Evolutionary conservation across 257 asterid species (phyloP).

Genomic region (Cruciata laevipes): DNA sequence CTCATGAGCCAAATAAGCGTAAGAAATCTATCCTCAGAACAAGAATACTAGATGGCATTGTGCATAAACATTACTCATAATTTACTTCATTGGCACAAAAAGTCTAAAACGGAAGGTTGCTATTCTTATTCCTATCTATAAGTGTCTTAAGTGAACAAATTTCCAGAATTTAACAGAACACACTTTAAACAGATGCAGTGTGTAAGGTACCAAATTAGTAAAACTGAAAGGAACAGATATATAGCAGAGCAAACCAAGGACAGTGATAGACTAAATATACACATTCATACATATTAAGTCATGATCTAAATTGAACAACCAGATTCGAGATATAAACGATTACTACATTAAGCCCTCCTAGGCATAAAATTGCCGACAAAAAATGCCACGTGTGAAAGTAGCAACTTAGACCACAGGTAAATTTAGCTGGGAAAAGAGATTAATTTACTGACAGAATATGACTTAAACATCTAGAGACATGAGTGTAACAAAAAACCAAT

Average conservation of each 20-base stretch:
- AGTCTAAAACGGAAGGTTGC: background rate
- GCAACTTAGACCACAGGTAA: conserved; percentile 2
- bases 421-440: background rate
- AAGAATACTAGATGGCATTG: background rate
- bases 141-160: conserved; percentile 1
- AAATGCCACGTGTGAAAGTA: background rate
- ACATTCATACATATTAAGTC: background rate
- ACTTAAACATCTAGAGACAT: background rate
- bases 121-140: background rate
- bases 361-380: background rate
- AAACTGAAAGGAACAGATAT: background rate
- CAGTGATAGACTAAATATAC: background rate
- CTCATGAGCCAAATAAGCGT: background rate
- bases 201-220: background rate
- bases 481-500: background rate
- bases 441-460: background rate
- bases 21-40: background rate
- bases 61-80: background rate
- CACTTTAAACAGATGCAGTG: background rate
- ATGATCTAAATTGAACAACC: background rate
- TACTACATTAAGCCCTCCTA: background rate
- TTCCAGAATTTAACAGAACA: background rate
- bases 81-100: background rate
- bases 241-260: background rate
- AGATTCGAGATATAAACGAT: background rate